Evolutionary conservation across 2,329 filamentous ascomycete genomes (phyloP).

Genomic region (Colletotrichum filicis): DNA sequence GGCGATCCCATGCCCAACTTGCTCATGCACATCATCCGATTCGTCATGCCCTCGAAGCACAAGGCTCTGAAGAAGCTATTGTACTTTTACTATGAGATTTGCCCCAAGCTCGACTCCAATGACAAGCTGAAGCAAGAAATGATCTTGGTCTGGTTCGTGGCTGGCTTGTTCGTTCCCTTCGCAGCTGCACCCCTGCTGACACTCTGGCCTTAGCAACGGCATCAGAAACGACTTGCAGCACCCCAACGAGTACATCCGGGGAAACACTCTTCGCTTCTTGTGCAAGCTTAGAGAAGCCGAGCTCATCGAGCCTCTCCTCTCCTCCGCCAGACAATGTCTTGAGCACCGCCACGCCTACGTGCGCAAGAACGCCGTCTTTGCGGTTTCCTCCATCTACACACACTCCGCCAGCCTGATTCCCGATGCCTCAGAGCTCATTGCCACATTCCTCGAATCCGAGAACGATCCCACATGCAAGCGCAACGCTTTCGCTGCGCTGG

Average conservation of each 20-base stretch:
- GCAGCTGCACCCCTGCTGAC: constrained; percentile 21
- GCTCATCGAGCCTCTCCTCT: constrained; percentile 94
- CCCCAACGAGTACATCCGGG: constrained; percentile 97
- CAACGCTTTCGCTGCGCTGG: constrained; percentile 93
- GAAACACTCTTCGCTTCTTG: constrained; percentile 97
- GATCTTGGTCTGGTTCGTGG: constrained; percentile 92
- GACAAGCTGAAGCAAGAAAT: constrained; percentile 99
- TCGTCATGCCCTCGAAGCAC: constrained; percentile 98
- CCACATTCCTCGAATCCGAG: constrained; percentile 89
- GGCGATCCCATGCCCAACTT: constrained; percentile 95
- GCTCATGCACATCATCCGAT: constrained; percentile 99
- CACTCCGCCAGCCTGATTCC: constrained; percentile 94
- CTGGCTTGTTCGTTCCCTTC: constrained; percentile 7
- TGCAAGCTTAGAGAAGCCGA: constrained; percentile 96
- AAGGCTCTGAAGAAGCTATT: constrained; percentile 97
- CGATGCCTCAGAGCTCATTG: constrained; percentile 92
- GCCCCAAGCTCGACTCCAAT: constrained; percentile 89
- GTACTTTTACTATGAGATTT: constrained; percentile 99
- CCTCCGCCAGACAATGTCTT: constrained; percentile 89
- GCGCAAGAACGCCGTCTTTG: constrained; percentile 97
- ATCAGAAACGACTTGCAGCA: constrained; percentile 98
- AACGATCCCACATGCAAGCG: constrained; percentile 96
- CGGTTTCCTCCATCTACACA: constrained; percentile 89
- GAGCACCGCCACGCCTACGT: constrained; percentile 98
- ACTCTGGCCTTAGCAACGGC: constrained; percentile 76